Evolutionary conservation across 2,329 filamentous ascomycete genomes (phyloP).

Genomic region (Trichoderma sp.): DNA sequence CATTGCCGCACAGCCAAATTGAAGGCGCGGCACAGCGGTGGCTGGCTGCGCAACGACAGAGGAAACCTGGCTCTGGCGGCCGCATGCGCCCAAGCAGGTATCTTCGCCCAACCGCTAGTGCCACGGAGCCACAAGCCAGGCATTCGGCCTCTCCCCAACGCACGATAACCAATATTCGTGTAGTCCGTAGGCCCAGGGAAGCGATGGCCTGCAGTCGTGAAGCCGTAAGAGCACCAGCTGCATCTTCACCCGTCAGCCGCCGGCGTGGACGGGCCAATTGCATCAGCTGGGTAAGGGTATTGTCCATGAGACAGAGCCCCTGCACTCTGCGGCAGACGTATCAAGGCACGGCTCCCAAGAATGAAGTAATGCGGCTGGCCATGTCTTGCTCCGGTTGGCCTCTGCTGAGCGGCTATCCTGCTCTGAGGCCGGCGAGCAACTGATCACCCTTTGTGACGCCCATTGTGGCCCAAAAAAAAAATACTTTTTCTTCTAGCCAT

Average conservation of each 20-base stretch:
- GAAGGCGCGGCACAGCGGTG: not conserved
- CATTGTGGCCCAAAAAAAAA: constrained; percentile 19
- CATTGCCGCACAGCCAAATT: not conserved
- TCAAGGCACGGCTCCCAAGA: not conserved
- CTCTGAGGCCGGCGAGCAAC: constrained; percentile 7
- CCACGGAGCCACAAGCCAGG: not conserved
- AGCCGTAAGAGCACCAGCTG: not conserved
- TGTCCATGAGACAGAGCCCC: not conserved
- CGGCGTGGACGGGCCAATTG: constrained; percentile 12
- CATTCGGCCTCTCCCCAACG: not conserved
- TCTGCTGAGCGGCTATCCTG: constrained; percentile 11
- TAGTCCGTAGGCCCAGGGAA: not conserved
- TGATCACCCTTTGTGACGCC: not conserved
- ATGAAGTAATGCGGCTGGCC: not conserved
- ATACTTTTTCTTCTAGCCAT: constrained; percentile 3
- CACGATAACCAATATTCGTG: not conserved
- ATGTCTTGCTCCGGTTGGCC: not conserved
- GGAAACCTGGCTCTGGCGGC: constrained; percentile 4
- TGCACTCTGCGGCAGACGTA: constrained; percentile 10
- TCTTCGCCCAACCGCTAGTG: constrained; percentile 3
- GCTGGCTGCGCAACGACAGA: constrained; percentile 7
- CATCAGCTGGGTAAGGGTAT: constrained; percentile 23
- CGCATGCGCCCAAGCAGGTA: not conserved
- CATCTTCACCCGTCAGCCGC: not conserved
- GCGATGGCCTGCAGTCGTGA: not conserved